Base-by-base conservation (phyloP, 2,329 filamentous ascomycete genomes). In the Fusarium staphyleae region DNA sequence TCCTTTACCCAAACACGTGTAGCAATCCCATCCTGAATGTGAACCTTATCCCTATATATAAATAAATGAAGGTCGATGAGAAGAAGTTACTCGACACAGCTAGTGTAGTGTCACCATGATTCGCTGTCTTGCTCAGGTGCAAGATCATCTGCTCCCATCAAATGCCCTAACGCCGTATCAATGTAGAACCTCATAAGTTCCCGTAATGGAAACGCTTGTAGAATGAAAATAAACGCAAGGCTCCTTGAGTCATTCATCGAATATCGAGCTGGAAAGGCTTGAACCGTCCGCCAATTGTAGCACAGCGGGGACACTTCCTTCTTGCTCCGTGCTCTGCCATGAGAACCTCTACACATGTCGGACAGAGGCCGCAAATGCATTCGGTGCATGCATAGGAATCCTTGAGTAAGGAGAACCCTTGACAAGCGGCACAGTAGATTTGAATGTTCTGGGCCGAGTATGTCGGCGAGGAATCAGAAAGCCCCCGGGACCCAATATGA, bases 331-430 rank as follows among this genome's bases (percentile, higher is more conserved):
- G 88, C 70, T 91, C 89, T 64, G 83, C 84, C 74, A 91, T 87
- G 48, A 93, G 79, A 28, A 90, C 85, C 67, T 92, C 88, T 52
- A 97, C 91, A 68, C 93, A 98, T 53, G 91, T 86, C 60, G 88
- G 86, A 73, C 95, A 98, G 42, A 98, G 83, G 13, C 93, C 93
- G 71, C 91, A 96, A 60, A 98, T 96, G 72, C 95, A 98, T 73
- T 97, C 93, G 1, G 93, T 96, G 72, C 93, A 98, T 16, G 93
- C 93, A 69, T 92, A 97, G 28, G 91, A 95, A 67, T 93, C 89
- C 67, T 87, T 88, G 19, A 98, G 78, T 10, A 87, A 78, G 44
- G 88, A 93, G 14, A 92, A 80, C 30, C 88, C 85, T 60, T 90
- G 87, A 70, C 93, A 98, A 40, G 89, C 90, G 15, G 93, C 90